Base-by-base conservation (phyloP, 2,329 filamentous ascomycete genomes). In the Bisporella sp. region DNA sequence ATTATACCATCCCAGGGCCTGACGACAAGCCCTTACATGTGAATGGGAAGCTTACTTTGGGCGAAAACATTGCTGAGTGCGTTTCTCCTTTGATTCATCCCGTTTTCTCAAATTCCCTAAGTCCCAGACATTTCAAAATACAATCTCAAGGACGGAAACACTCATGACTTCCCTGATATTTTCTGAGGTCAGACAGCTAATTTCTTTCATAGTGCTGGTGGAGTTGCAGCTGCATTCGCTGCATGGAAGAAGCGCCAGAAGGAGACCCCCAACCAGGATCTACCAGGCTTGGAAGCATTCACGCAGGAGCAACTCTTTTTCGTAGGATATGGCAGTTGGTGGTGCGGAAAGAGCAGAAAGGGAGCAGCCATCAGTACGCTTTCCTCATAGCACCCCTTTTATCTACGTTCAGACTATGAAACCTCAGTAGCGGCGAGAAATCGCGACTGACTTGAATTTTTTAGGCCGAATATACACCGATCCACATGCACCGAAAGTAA, bases 301-400 rank as follows among this genome's bases (percentile, higher is more conserved):
- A 78, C 77, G 1, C 79, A 83, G 53, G 82, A 86, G 54, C 82
- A 87, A 64, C 65, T 87, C 4, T 88, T 87, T 68, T 87, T 86
- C 60, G 71, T 87, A 31, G 75, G 75, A 2, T 87, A 79, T 62
- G 76, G 71, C 4, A 82, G 80, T 57, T 76, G 73, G 67, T 87
- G 82, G 82, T 89, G 85, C 62, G 75, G 78, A 35, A 85, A 85
- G 70, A 75, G 69, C 2, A 75, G 78, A 5, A 76, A 78, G 53
- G 80, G 81, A 57, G 70, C 74, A 5, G 77, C 78, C 5, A 73
- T 82, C 33, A 70, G 73, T 37, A 37, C 8, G 35, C 35, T 9
- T 9, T 37, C 35, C 35, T 21, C 21, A 21, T 21, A 21, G 21
- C 21, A 21, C 21, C 21, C 21, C 21, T 21, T 21, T 21, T 21